phyloP scores from a whole-genome alignment of 306 rosid species.

The Cicer yamashitae region DNA sequence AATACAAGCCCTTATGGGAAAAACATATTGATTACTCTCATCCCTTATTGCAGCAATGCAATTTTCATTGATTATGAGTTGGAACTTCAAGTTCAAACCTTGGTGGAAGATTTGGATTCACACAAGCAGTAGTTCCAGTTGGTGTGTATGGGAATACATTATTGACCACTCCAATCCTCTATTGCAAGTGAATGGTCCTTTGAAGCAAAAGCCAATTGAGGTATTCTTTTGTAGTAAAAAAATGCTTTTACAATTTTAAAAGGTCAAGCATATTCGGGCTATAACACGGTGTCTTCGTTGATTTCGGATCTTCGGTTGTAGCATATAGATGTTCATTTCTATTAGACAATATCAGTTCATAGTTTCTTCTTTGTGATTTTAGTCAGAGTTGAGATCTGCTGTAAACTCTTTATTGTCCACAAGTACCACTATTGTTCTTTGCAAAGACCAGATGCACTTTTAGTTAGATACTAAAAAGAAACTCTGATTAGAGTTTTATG shows the following conservation, averaged over 20 bases:
- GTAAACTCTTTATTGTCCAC: background rate
- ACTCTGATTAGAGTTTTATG: constrained; percentile 24
- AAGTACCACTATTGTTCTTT: constrained; percentile 1
- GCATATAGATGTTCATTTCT: constrained; percentile 28
- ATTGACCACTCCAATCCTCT: constrained; percentile 51
- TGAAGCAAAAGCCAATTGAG: constrained; percentile 35
- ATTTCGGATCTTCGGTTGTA: background rate
- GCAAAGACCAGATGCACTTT: background rate
- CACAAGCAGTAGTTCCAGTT: constrained; percentile 59
- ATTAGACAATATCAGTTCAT: background rate
- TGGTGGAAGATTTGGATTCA: constrained; percentile 65
- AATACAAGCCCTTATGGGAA: constrained; percentile 92
- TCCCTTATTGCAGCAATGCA: constrained; percentile 72
- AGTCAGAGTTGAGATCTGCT: constrained; percentile 22
- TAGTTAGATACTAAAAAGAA: constrained; percentile 27
- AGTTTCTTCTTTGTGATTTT: constrained; percentile 9
- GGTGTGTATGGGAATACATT: constrained; percentile 1
- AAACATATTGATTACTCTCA: constrained; percentile 75
- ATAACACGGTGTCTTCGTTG: constrained; percentile 13
- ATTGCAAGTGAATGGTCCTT: constrained; percentile 53
- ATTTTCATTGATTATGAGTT: constrained; percentile 62
- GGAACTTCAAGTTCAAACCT: constrained; percentile 52
- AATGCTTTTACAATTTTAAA: constrained; percentile 61
- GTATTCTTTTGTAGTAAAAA: constrained; percentile 46
- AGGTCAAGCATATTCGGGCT: constrained; percentile 53